Evolutionary conservation across 2,329 filamentous ascomycete species (phyloP), one percentile per base, ranked within the genome.

Genomic region (Fusarium sp.): DNA sequence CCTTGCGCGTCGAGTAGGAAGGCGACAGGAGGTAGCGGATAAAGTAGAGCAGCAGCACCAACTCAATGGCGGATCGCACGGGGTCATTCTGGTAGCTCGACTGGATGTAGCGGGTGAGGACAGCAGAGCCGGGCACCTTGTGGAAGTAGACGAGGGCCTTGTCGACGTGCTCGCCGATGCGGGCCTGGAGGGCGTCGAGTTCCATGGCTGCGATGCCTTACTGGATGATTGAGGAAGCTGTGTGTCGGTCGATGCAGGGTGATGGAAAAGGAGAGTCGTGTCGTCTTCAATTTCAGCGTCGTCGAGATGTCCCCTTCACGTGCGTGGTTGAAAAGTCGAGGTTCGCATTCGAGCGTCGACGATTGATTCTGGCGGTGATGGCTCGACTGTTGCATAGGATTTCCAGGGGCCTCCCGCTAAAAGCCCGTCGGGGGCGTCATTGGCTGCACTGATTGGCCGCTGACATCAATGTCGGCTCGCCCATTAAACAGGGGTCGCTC

Each of bases 41-140:
- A 73, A 97, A 97, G 85, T 99, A 99, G 64, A 99, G 90, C 77
- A 99, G 94, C 69, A 99, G 88, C 75, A 98, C 92, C 60, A 99
- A 87, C 85, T 99, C 97, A 76, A 99, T 94, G 43, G 94, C 95
- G 62, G 95, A 97, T 63, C 97, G 93, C 66, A 98, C 91, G 11
- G 97, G 97, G 79, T 99, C 97, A 81, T 99, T 93, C 86, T 99
- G 97, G 86, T 99, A 98, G 82, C 95, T 98, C 67, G 95, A 98
- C 83, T 94, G 94, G 81, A 99, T 95, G 85, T 99, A 99, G 72
- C 97, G 94, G 77, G 97, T 90, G 79, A 98, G 88, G 78, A 99
- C 98, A 47, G 96, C 94, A 33, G 96, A 98, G 62, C 97, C 97
- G 33, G 97, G 97, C 43, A 99, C 90, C 80, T 93, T 94, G 80